Evolutionary conservation across 2,329 filamentous ascomycete species (phyloP), one percentile per base, ranked within the genome.

Genomic region (Penicillium thymicola): DNA sequence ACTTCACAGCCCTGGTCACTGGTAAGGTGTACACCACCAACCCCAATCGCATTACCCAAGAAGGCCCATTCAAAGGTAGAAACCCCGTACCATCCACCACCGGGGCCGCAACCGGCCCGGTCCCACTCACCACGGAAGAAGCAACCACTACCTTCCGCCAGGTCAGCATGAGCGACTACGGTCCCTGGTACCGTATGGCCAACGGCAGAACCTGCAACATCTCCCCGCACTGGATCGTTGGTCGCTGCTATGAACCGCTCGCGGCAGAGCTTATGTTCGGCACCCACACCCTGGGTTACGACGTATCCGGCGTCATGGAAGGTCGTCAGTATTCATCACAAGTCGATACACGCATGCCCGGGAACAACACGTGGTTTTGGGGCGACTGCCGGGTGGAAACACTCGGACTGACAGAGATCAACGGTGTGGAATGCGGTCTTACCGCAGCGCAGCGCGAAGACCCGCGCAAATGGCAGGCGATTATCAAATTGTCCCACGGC

Each of bases 381-480:
- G 82, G 77, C 0, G 83, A 86, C 51, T 75, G 75, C 23, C 77
- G 84, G 1, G 78, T 79, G 0, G 79, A 85, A 46, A 80, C 82
- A 0, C 75, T 87, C 0, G 81, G 81, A 28, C 64, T 87, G 6
- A 78, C 79, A 28, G 78, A 78, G 3, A 68, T 85, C 37, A 85
- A 85, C 58, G 81, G 80, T 1, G 64, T 78, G 1, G 80, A 82
- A 30, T 78, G 82, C 5, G 76, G 80, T 0, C 70, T 71, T 21
- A 77, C 75, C 40, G 78, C 81, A 51, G 72, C 71, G 0, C 67
- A 75, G 8, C 75, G 80, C 8, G 72, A 56, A 13, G 28, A 82
- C 55, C 69, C 77, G 0, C 74, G 73, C 46, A 75, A 75, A 57
- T 82, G 78, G 76, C 74, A 77, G 16, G 75, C 75, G 4, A 73